Evolutionary conservation across 805 yeast species (phyloP).

Genomic region (Kazachstania africana): DNA sequence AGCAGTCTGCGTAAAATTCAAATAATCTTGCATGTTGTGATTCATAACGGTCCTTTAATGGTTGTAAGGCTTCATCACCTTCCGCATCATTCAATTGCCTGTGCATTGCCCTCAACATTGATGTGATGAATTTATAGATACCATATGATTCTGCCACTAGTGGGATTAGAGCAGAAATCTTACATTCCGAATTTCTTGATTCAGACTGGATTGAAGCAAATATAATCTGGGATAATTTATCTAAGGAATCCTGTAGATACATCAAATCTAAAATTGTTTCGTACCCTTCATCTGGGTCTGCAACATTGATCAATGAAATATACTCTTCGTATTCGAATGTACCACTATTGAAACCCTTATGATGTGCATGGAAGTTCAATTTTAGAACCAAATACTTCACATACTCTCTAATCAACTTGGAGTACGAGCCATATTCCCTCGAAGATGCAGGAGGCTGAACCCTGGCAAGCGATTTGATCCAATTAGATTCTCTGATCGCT

Average conservation of each 20-base stretch:
- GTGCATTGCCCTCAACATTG: slow-evolving; percentile 85
- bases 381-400: slow-evolving; percentile 58
- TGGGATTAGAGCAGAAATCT: slow-evolving; percentile 79
- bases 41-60: slow-evolving; percentile 58
- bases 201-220: slow-evolving; percentile 60
- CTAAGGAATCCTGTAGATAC: slow-evolving; percentile 75
- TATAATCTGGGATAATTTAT: slow-evolving; percentile 62
- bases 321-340: slow-evolving; percentile 94
- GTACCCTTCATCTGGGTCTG: slow-evolving; percentile 93
- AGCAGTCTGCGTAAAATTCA: slow-evolving; percentile 84
- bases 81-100: slow-evolving; percentile 38
- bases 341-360: slow-evolving; percentile 78
- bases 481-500: slow-evolving; percentile 66
- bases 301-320: slow-evolving; percentile 71
- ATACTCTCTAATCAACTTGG: slow-evolving; percentile 67
- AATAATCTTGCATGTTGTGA: slow-evolving; percentile 57
- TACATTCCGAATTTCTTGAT: slow-evolving; percentile 47
- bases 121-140: slow-evolving; percentile 74
- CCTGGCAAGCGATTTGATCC: slow-evolving; percentile 64
- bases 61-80: slow-evolving; percentile 64
- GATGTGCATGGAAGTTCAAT: slow-evolving; percentile 69
- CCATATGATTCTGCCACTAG: slow-evolving; percentile 87
- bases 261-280: slow-evolving; percentile 78
- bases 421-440: slow-evolving; percentile 29
- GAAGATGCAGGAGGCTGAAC: slow-evolving; percentile 31